These are phyloP conservation scores for Coemansia reversa DNA, from an alignment of 192 early-diverging fungal genomes.

Conservation along the genomic window DNA sequence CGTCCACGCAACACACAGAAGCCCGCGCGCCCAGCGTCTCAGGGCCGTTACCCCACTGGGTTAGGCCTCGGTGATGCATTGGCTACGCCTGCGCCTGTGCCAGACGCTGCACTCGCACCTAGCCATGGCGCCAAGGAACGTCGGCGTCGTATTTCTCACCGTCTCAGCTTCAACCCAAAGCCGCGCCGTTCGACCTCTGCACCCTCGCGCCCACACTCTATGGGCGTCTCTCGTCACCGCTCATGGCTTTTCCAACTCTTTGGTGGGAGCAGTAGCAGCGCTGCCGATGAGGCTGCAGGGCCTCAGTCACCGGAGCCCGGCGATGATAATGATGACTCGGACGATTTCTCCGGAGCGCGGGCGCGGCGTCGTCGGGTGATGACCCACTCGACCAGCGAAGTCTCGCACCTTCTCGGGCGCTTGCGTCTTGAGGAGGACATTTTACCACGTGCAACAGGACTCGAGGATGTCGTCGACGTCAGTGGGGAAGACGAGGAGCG, in stretches of 20 bases:
- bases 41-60: slow-evolving; percentile 29
- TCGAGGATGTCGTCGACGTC: slow-evolving; percentile 41
- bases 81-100: no score
- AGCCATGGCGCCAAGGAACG: neutral
- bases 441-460: neutral
- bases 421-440: slow-evolving; percentile 24
- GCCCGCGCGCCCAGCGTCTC: slow-evolving; percentile 7
- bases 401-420: slow-evolving; percentile 19
- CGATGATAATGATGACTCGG: neutral
- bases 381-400: slow-evolving; percentile 43
- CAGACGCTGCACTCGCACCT: neutral
- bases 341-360: neutral
- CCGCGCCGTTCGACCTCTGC: slow-evolving; percentile 45
- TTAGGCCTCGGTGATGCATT: slow-evolving; percentile 13
- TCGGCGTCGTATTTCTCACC: slow-evolving; percentile 14
- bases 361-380: slow-evolving; percentile 26
- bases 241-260: slow-evolving; percentile 47
- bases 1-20: neutral
- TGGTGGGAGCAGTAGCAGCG: slow-evolving; percentile 4
- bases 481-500: slow-evolving; percentile 48
- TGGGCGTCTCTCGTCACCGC: slow-evolving; percentile 28
- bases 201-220: slow-evolving; percentile 46
- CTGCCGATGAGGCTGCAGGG: neutral
- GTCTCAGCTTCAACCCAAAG: slow-evolving; percentile 34
- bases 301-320: neutral